These are phyloP conservation scores for Colletotrichum magnum DNA, from an alignment of 2,329 filamentous ascomycete genomes.

Conservation along the genomic window DNA sequence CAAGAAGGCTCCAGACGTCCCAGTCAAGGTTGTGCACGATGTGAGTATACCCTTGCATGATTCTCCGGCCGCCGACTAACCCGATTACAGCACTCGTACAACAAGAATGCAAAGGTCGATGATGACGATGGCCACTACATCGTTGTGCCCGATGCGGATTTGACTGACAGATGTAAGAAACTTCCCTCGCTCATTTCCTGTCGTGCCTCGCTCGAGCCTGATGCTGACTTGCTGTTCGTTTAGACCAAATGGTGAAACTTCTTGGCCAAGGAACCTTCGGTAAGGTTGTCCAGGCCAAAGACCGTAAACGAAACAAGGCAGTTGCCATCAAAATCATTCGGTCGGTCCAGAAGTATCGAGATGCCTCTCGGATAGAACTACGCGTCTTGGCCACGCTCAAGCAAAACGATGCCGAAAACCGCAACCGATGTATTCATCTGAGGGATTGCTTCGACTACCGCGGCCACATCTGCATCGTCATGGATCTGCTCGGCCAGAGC, in stretches of 20 bases:
- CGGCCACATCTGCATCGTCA: conserved; percentile 92
- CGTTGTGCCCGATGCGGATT: conserved; percentile 85
- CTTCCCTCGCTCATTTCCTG: conserved; percentile 42
- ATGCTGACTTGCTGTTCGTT: conserved; percentile 44
- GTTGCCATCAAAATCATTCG: conserved; percentile 99
- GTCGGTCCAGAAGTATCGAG: conserved; percentile 97
- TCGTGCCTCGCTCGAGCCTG: neutral
- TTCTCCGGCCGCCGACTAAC: conserved; percentile 26
- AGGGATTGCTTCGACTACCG: conserved; percentile 97
- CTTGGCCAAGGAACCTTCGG: conserved; percentile 98
- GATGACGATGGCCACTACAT: conserved; percentile 99
- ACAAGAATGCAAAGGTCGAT: conserved; percentile 82
- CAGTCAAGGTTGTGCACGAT: conserved; percentile 73
- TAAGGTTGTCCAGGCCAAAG: conserved; percentile 95
- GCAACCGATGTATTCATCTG: conserved; percentile 96
- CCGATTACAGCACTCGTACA: conserved; percentile 54
- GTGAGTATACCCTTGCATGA: conserved; percentile 60
- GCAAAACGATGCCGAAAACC: conserved; percentile 90
- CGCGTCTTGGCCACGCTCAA: conserved; percentile 92
- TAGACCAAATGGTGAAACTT: conserved; percentile 89
- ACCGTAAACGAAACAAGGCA: conserved; percentile 80
- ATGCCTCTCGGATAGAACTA: conserved; percentile 94
- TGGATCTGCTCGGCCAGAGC: conserved; percentile 88
- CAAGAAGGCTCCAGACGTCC: conserved; percentile 88
- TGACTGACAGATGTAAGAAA: conserved; percentile 89